Conservation (phyloP, 352 stramenopile genomes). For the Pythium apleroticum region DNA sequence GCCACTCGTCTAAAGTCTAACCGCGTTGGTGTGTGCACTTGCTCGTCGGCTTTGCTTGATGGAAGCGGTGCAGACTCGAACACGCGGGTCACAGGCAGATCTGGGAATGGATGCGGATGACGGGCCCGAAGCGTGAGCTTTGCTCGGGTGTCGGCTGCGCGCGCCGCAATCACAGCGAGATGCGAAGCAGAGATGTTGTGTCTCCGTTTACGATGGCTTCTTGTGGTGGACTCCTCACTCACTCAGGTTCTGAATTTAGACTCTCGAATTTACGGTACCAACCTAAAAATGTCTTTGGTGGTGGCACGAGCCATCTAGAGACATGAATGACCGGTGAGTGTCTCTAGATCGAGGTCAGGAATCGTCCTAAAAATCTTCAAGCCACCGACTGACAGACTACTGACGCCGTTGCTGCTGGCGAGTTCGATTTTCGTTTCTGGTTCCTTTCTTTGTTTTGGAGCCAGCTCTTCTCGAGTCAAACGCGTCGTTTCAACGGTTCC, state of each 20-base stretch:
- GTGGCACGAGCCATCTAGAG: neutral
- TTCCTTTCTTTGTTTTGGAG: neutral
- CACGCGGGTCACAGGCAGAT: neutral
- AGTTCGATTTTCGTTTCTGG: neutral
- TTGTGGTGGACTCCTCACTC: neutral
- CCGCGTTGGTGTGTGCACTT: too few species aligned
- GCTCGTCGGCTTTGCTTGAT: neutral
- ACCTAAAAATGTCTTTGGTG: neutral
- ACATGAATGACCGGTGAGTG: slow-evolving; percentile 1
- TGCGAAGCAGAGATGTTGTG: too few species aligned
- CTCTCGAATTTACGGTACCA: neutral
- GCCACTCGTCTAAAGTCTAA: neutral
- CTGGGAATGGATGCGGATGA: slow-evolving; percentile 4
- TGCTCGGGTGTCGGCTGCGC: neutral
- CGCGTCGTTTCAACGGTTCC: neutral
- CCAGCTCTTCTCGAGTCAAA: neutral
- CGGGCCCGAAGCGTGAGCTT: neutral
- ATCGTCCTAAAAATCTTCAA: neutral
- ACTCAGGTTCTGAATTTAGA: neutral
- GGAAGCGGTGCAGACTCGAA: neutral
- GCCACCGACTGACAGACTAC: neutral
- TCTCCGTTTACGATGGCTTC: neutral
- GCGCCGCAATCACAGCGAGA: neutral
- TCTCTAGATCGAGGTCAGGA: neutral
- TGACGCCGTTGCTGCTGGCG: too few species aligned